phyloP scores from a whole-genome alignment of 345 rosid species.

The Salix brachista region DNA sequence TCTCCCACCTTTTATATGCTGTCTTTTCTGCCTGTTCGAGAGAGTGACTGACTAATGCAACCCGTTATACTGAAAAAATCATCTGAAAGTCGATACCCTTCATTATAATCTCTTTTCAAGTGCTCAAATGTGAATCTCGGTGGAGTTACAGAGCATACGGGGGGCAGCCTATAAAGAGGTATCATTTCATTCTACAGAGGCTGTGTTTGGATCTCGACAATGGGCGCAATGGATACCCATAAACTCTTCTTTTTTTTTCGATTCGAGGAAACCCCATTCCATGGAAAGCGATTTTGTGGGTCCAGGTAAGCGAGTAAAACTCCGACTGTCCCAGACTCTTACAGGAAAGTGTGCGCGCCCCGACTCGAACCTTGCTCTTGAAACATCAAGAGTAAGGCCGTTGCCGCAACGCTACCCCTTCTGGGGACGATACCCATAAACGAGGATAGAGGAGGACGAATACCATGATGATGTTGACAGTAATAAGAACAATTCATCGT shows the following conservation, averaged over 20 bases:
- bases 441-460: background rate
- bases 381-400: too few species aligned
- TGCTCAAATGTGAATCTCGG: conserved; percentile 19
- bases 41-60: conserved; percentile 21
- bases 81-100: conserved; percentile 30
- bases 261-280: too few species aligned
- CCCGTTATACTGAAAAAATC: conserved; percentile 26
- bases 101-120: conserved; percentile 16
- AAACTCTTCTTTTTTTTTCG: too few species aligned
- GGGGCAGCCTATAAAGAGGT: background rate
- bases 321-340: too few species aligned
- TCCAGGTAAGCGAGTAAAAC: too few species aligned
- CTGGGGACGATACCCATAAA: too few species aligned
- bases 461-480: background rate
- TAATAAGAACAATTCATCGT: background rate
- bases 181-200: conserved; percentile 11
- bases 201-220: background rate
- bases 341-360: too few species aligned
- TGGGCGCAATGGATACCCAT: too few species aligned
- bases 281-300: too few species aligned
- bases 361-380: too few species aligned
- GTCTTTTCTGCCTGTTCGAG: conserved; percentile 31
- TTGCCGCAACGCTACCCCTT: too few species aligned
- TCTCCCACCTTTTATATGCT: conserved; percentile 39
- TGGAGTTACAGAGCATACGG: conserved; percentile 10